These are phyloP conservation scores for Mediolabrus comicus DNA, from an alignment of 108 stramenopile genomes.

Conservation along the genomic window DNA sequence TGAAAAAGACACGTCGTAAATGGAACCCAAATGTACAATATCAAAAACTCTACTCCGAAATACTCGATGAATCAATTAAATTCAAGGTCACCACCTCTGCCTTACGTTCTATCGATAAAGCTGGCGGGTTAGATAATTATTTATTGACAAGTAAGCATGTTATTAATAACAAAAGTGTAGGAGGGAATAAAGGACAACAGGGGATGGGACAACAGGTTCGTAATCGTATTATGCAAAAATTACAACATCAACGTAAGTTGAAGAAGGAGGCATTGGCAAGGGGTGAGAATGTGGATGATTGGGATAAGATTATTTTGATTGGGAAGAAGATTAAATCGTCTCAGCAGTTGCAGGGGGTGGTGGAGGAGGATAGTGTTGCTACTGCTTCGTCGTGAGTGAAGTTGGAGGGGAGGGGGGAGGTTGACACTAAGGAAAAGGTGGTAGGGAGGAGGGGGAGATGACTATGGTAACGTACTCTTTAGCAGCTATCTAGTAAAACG, in stretches of 20 bases:
- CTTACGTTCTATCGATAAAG: conserved; percentile 78
- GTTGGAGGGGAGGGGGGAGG: no score
- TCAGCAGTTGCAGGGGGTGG: neutral
- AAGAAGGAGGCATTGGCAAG: conserved; percentile 28
- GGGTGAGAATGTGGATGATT: conserved; percentile 30
- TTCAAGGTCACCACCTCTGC: conserved; percentile 82
- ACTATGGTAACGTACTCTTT: no score
- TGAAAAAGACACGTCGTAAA: conserved; percentile 69
- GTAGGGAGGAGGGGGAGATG: no score
- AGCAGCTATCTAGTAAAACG: no score
- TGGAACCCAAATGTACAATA: conserved; percentile 82
- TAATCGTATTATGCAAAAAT: conserved; percentile 36
- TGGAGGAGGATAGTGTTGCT: neutral
- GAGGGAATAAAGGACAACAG: conserved; percentile 1
- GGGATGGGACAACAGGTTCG: conserved; percentile 18
- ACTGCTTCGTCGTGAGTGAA: neutral
- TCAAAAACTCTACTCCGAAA: conserved; percentile 77
- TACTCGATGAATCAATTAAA: conserved; percentile 78
- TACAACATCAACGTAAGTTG: conserved; percentile 26
- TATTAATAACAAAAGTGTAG: conserved; percentile 8
- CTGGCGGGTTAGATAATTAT: conserved; percentile 84
- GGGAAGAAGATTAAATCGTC: conserved; percentile 30
- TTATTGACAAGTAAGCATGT: conserved; percentile 67
- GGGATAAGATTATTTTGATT: conserved; percentile 39
- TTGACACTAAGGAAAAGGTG: no score